Evolutionary conservation across 805 yeast genomes (phyloP).

Genomic region (Candida boleticola): DNA sequence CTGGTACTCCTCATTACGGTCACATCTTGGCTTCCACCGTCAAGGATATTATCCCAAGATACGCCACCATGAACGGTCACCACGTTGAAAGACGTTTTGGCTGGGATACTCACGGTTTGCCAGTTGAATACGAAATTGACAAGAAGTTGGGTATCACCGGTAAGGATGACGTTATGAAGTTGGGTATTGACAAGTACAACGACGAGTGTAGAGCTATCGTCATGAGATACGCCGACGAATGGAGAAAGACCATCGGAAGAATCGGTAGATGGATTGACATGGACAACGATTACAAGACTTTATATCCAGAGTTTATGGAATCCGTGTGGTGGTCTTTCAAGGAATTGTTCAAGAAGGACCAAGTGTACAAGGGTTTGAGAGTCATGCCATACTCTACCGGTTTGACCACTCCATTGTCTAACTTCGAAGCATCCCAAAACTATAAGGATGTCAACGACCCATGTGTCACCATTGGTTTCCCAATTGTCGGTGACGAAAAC

Average conservation of each 20-base stretch:
- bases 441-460: constrained; percentile 98
- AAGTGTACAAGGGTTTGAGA: constrained; percentile 91
- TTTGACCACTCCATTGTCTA: constrained; percentile 91
- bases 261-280: constrained; percentile 99
- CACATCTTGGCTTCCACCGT: constrained; percentile 96
- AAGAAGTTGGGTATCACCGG: constrained; percentile 91
- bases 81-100: constrained; percentile 97
- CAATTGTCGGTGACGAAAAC: constrained; percentile 73
- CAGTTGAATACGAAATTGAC: constrained; percentile 98
- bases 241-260: constrained; percentile 92
- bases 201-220: constrained; percentile 95
- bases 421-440: constrained; percentile 97
- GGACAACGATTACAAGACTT: constrained; percentile 96
- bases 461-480: constrained; percentile 90
- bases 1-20: constrained; percentile 99
- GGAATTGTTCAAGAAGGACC: constrained; percentile 77
- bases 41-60: constrained; percentile 95
- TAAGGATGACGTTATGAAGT: constrained; percentile 88
- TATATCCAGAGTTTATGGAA: constrained; percentile 96
- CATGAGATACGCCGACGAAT: constrained; percentile 93
- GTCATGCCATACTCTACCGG: constrained; percentile 99
- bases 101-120: constrained; percentile 99
- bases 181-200: constrained; percentile 94
- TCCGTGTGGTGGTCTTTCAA: constrained; percentile 99
- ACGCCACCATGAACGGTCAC: constrained; percentile 96